Conservation (phyloP, 257 asterid genomes). For the Parsonsia alboflavescens region DNA sequence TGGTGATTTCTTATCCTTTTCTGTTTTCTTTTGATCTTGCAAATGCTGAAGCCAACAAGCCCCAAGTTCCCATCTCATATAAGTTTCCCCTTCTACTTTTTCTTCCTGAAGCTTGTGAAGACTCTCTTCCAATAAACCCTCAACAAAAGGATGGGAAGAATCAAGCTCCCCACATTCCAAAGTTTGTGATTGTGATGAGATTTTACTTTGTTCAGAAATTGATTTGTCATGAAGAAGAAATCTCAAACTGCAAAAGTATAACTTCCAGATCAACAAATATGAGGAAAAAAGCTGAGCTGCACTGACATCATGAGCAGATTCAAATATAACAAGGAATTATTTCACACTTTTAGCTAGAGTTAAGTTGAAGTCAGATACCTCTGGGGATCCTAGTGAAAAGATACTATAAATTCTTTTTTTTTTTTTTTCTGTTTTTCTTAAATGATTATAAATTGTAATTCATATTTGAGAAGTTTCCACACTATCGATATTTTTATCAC, state of each 20-base stretch:
- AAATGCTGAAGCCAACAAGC: conserved; percentile 99
- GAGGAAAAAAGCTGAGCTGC: background rate
- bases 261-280: conserved; percentile 11
- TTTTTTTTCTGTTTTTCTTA: too few relatives aligned
- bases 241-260: conserved; percentile 67
- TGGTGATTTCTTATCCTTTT: conserved; percentile 73
- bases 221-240: conserved; percentile 68
- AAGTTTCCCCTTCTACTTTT: conserved; percentile 51
- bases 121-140: conserved; percentile 74
- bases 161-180: conserved; percentile 47
- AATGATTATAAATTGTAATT: background rate
- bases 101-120: conserved; percentile 73
- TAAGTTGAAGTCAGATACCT: background rate
- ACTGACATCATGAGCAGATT: background rate
- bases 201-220: conserved; percentile 43
- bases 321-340: conserved; percentile 3
- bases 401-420: background rate
- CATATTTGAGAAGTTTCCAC: background rate
- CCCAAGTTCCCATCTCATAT: conserved; percentile 97
- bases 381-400: background rate
- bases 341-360: background rate
- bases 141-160: conserved; percentile 59
- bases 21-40: conserved; percentile 90
- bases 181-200: conserved; percentile 32
- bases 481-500: background rate